A percentile compares a stretch with the other conserved stretches of the same genome.
Evolutionary conservation across 306 rosid genomes (phyloP).

Genomic region (Cajanus cajan): DNA sequence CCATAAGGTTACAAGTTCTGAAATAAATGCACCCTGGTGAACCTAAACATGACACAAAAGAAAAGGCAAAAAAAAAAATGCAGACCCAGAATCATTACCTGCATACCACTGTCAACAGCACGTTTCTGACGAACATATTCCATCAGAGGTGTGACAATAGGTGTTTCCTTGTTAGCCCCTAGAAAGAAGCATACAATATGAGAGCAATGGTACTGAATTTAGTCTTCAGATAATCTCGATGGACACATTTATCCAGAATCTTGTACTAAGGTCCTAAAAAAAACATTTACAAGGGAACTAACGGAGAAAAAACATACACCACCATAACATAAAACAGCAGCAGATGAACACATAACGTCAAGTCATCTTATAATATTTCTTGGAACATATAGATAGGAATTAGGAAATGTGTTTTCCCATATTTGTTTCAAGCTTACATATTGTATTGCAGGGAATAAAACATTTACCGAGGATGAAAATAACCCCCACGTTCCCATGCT

Average conservation of each 20-base stretch:
- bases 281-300: neutral
- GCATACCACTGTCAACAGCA: constrained; percentile 57
- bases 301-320: neutral
- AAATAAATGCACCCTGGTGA: neutral
- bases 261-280: constrained; percentile 3
- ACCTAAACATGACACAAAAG: neutral
- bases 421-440: too few relatives aligned
- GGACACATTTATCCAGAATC: constrained; percentile 3
- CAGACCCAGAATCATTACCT: constrained; percentile 47
- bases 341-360: neutral
- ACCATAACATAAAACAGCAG: neutral
- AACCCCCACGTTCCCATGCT: too few relatives aligned
- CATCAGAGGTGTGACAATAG: constrained; percentile 85
- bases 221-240: constrained; percentile 6
- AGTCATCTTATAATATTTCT: too few relatives aligned
- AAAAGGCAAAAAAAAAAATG: neutral
- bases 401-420: too few relatives aligned
- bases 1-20: neutral
- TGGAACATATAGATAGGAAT: too few relatives aligned
- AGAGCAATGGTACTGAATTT: constrained; percentile 3
- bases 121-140: constrained; percentile 88
- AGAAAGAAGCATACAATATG: constrained; percentile 27
- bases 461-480: too few relatives aligned
- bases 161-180: constrained; percentile 79
- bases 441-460: too few relatives aligned